Base-by-base conservation (phyloP, 73 alveolate species). In the Paramecium caudatum region DNA sequence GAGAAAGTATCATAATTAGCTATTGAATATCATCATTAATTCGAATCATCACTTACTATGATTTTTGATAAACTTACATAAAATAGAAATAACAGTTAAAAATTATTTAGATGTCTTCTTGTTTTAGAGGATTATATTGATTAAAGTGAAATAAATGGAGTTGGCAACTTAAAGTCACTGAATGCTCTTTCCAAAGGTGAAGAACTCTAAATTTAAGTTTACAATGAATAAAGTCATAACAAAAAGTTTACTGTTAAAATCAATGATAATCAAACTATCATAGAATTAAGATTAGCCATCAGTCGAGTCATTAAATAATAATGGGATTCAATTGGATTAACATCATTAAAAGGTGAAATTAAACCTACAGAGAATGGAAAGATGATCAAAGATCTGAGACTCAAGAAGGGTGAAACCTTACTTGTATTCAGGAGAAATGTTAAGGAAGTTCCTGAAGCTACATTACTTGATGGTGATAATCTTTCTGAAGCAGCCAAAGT, bases 141-240 rank as follows among this genome's bases (percentile, higher is more conserved):
- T 32, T 93, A 96, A 83, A 90, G 97, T 48, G 99, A 97, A 70
- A 80, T 74, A 21, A 62, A 93, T 78, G 99, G 99, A 45, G 95
- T 97, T 15, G 91, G 95, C 1, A 98, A 98, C 21, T 88, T 96
- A 32, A 94, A 91, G 62, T 90, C 95, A 39, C 90, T 48, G 32
- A 90, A 74, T 47, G 65, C 96, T 23, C 19, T 91, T 45, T 45
- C 92, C 13, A 78, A 90, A 61, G 95, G 95, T 19, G 95, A 91
- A 65, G 48, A 62, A 33, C 43, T 82, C 16, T 63, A 41, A 45
- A 91, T 96, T 1, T 63, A 74, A 30, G 45, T 91, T 4, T 61
- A 94, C 78, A 21, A 82, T 47, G 91, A 94, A 3, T 87, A 92
- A 19, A 91, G 84, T 82, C 62, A 81, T 55, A 78, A 82, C 12